phyloP scores from a whole-genome alignment of 176 grass and related monocot genomes.

The Oryza nivara region DNA sequence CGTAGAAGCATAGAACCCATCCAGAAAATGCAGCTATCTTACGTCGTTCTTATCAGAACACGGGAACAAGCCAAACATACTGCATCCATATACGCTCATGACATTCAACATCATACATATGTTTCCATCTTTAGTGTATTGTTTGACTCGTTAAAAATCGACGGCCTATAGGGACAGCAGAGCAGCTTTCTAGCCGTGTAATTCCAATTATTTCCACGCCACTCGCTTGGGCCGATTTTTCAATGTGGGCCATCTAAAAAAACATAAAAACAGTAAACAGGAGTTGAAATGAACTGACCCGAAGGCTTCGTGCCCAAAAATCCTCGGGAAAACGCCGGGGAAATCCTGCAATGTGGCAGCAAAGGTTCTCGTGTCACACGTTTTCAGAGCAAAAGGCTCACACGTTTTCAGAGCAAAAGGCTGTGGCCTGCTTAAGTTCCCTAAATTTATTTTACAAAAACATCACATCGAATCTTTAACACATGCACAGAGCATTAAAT shows the following conservation, averaged over 20 bases:
- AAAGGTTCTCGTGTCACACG: neutral
- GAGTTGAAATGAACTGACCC: constrained; percentile 51
- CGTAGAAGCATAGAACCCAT: neutral
- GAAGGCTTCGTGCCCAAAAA: constrained; percentile 87
- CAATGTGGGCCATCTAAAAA: neutral
- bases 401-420: neutral
- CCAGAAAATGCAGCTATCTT: neutral
- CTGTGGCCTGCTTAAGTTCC: too few relatives aligned
- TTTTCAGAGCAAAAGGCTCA: neutral
- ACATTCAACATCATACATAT: neutral
- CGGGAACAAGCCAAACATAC: neutral
- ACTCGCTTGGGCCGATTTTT: neutral
- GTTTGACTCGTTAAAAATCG: too few relatives aligned
- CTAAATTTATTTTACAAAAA: too few relatives aligned
- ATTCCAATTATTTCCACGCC: neutral
- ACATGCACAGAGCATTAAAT: too few relatives aligned
- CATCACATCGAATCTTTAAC: too few relatives aligned
- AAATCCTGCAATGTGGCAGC: constrained; percentile 44
- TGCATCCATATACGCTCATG: neutral
- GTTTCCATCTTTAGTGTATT: too few relatives aligned
- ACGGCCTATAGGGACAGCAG: too few relatives aligned
- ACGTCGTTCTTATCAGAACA: neutral
- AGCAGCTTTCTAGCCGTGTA: too few relatives aligned
- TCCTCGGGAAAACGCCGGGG: constrained; percentile 58
- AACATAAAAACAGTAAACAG: neutral